These are phyloP conservation scores for Neofusicoccum laricinum DNA, from an alignment of 2,329 filamentous ascomycete species.

Conservation along the genomic window DNA sequence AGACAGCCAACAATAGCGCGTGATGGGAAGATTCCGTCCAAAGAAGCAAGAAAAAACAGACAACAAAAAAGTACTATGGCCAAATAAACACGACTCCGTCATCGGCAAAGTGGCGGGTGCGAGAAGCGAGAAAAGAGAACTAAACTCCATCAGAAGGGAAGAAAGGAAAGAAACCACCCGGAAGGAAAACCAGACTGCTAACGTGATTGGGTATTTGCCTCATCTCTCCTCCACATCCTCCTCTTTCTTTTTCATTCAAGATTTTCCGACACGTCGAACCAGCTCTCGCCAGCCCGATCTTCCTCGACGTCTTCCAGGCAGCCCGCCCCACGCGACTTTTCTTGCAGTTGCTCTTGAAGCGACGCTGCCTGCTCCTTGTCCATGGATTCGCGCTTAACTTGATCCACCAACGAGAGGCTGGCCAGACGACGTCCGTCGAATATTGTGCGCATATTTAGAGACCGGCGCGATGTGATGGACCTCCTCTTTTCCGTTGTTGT, in stretches of 20 bases:
- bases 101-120: slow-evolving; percentile 12
- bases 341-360: slow-evolving; percentile 5
- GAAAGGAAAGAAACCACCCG: neutral
- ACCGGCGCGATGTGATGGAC: slow-evolving; percentile 16
- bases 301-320: slow-evolving; percentile 1
- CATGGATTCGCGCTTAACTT: slow-evolving; percentile 12
- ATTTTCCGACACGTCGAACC: slow-evolving; percentile 8
- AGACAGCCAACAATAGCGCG: neutral
- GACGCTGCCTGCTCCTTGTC: neutral
- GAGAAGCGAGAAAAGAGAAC: neutral
- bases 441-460: slow-evolving; percentile 17
- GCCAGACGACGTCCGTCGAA: slow-evolving; percentile 16
- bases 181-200: slow-evolving; percentile 2
- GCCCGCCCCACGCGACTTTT: neutral
- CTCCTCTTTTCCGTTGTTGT: slow-evolving; percentile 12
- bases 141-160: slow-evolving; percentile 1
- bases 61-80: slow-evolving; percentile 13
- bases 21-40: slow-evolving; percentile 10
- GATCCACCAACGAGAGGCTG: slow-evolving; percentile 13
- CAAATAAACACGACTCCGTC: slow-evolving; percentile 16
- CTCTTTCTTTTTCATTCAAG: slow-evolving; percentile 7
- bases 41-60: neutral
- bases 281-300: slow-evolving; percentile 12
- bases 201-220: slow-evolving; percentile 16
- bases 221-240: slow-evolving; percentile 7